Base-by-base conservation (phyloP, 768 basidiomycete genomes). In the Amanita brunnescens region DNA sequence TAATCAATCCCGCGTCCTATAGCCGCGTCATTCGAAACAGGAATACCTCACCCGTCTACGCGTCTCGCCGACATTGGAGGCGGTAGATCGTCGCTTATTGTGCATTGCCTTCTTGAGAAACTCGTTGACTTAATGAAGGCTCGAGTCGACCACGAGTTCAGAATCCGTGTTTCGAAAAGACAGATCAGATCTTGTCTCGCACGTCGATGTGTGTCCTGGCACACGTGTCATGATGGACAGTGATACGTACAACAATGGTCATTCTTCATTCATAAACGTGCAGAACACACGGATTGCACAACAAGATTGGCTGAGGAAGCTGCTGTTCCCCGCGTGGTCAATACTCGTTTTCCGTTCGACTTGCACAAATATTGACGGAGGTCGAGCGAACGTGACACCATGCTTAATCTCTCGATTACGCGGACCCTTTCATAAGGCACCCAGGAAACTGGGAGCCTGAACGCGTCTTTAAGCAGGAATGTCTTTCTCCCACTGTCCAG, bases 81-180 rank as follows among this genome's bases (percentile, higher is more conserved):
- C 24, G 47, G 24, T 10, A 26, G 49, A 44, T 26, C 41, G 40
- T 40, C 40, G 37, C 33, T 20, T 42, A 18, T 10, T 24, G n/a
- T 20, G 24, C 2, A 30, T 33, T 33, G 10, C 49, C 50, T 44
- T 44, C 29, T 51, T 51, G 49, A 50, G 49, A 23, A 50, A 50
- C 6, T 33, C 49, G 6, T 50, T 50, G 39, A 30, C 49, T 38
- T 42, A 30, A 42, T 40, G 14, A 23, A 50, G 49, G 29, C 32
- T 41, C 47, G 12, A 20, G 40, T 32, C 49, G 33, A 50, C 26
- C 40, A 42, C 49, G 49, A 42, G 29, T 41, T 42, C 6, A 7
- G 49, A 24, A 21, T 20, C 18, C 33, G 1, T 16, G 16, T 38
- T 24, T 12, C 33, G 20, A 34, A 20, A 47, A 8, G 12, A 18